Percentiles rank a stretch among this genome's conserved stretches.
Evolutionary conservation across 768 basidiomycete genomes (phyloP).

Genomic region (Hysterangium stoloniferum): DNA sequence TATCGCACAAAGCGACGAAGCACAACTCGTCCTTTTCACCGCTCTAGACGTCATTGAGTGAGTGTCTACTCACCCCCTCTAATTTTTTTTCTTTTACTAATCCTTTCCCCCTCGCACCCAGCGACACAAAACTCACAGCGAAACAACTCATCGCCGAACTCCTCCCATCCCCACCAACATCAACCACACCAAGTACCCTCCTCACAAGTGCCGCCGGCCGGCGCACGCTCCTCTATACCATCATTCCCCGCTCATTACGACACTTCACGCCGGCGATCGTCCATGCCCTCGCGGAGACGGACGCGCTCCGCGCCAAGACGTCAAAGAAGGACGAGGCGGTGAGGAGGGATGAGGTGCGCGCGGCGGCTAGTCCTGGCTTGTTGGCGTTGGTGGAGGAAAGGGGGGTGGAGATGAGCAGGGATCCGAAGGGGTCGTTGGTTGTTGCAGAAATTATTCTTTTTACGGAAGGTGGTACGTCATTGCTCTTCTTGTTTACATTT

Average conservation of each 20-base stretch:
- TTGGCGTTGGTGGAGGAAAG: conserved; percentile 61
- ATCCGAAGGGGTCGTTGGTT: conserved; percentile 74
- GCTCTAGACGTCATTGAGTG: conserved; percentile 88
- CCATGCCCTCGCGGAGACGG: conserved; percentile 62
- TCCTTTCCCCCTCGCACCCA: conserved; percentile 22
- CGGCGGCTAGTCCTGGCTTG: conserved; percentile 65
- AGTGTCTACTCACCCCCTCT: conserved; percentile 20
- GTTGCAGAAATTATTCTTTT: conserved; percentile 78
- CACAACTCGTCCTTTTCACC: conserved; percentile 83
- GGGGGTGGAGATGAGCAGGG: conserved; percentile 54
- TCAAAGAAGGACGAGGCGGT: conserved; percentile 72
- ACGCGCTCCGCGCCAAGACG: conserved; percentile 55
- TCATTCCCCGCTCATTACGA: conserved; percentile 73
- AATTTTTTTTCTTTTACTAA: neutral
- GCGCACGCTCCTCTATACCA: conserved; percentile 72
- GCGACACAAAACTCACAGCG: conserved; percentile 83
- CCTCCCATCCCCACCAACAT: conserved; percentile 16
- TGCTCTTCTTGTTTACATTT: neutral
- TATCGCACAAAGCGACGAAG: conserved; percentile 85
- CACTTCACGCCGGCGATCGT: conserved; percentile 87
- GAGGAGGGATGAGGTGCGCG: conserved; percentile 63
- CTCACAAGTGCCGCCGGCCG: conserved; percentile 51
- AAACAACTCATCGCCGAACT: conserved; percentile 76
- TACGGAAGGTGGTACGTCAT: conserved; percentile 67
- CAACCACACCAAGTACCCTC: conserved; percentile 46